These are phyloP conservation scores for Bidens hawaiensis DNA, from an alignment of 140 eudicot genomes.

Conservation along the genomic window DNA sequence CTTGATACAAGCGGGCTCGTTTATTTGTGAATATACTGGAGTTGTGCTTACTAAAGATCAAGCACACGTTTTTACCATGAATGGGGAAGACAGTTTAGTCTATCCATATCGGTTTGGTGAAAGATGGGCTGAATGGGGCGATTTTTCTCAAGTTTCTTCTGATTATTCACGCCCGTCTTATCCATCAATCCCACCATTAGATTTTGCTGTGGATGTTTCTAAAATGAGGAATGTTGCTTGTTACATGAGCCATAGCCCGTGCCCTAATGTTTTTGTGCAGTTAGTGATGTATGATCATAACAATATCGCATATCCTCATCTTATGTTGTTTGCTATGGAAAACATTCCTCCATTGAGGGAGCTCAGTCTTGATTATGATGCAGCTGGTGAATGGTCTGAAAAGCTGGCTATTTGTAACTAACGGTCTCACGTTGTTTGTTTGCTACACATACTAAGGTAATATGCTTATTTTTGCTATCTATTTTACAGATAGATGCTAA, in stretches of 20 bases:
- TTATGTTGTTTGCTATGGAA: constrained; percentile 94
- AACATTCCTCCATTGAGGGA: constrained; percentile 96
- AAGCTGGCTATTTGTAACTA: constrained; percentile 77
- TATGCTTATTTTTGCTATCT: background rate
- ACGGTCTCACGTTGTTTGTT: constrained; percentile 10
- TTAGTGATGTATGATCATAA: constrained; percentile 77
- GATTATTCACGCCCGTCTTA: constrained; percentile 52
- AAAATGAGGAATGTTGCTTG: constrained; percentile 96
- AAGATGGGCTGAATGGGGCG: constrained; percentile 93
- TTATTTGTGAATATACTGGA: constrained; percentile 87
- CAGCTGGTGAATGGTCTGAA: constrained; percentile 61
- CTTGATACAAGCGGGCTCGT: constrained; percentile 76
- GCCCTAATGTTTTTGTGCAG: constrained; percentile 88
- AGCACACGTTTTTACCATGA: constrained; percentile 66
- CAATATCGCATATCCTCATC: constrained; percentile 65
- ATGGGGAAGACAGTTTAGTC: constrained; percentile 72
- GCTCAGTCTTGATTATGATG: constrained; percentile 89
- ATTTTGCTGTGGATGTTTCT: constrained; percentile 79
- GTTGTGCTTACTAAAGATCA: constrained; percentile 81
- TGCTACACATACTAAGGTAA: constrained; percentile 28
- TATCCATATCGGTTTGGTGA: constrained; percentile 73
- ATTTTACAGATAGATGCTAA: constrained; percentile 3
- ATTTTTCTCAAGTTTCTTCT: constrained; percentile 52
- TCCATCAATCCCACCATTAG: constrained; percentile 75
- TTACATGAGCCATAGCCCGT: constrained; percentile 76